Conservation (phyloP, 192 early-diverging fungal genomes). For the Physocladia obscura region DNA sequence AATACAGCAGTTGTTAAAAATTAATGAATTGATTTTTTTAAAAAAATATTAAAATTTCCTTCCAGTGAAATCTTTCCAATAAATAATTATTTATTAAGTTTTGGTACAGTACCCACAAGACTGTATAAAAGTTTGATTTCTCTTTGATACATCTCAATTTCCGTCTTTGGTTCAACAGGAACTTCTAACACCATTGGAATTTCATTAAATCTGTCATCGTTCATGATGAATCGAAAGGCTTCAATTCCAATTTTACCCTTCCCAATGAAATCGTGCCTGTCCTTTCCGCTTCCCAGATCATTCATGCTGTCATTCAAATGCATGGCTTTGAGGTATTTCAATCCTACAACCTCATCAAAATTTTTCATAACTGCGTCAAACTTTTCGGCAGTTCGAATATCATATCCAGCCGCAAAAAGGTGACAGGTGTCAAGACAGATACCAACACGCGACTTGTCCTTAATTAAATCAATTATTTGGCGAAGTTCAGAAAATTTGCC, state of each 20-base stretch:
- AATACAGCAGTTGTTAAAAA: too few relatives aligned
- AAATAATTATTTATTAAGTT: too few relatives aligned
- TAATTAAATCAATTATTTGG: constrained; percentile 43
- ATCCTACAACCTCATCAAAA: constrained; percentile 45
- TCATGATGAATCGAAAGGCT: constrained; percentile 53
- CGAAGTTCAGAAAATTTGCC: constrained; percentile 48
- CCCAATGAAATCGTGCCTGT: constrained; percentile 57
- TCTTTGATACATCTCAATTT: constrained; percentile 23
- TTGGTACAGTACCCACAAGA: constrained; percentile 33
- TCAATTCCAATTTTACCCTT: constrained; percentile 55
- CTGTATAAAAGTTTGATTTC: constrained; percentile 38
- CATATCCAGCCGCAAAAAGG: constrained; percentile 58
- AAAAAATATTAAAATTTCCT: too few relatives aligned
- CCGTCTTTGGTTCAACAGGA: constrained; percentile 37
- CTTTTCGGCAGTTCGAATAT: constrained; percentile 45
- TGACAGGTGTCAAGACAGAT: constrained; percentile 64
- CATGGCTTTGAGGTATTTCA: constrained; percentile 50
- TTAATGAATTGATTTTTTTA: too few relatives aligned
- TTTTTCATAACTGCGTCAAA: constrained; percentile 45
- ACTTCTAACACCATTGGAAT: constrained; percentile 58
- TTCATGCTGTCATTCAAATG: constrained; percentile 58
- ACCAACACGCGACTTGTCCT: constrained; percentile 54
- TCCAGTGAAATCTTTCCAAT: too few relatives aligned
- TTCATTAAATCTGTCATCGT: constrained; percentile 50
- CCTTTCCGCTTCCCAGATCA: constrained; percentile 40